Conservation (phyloP, 306 rosid genomes). For the Vigna mungo region DNA sequence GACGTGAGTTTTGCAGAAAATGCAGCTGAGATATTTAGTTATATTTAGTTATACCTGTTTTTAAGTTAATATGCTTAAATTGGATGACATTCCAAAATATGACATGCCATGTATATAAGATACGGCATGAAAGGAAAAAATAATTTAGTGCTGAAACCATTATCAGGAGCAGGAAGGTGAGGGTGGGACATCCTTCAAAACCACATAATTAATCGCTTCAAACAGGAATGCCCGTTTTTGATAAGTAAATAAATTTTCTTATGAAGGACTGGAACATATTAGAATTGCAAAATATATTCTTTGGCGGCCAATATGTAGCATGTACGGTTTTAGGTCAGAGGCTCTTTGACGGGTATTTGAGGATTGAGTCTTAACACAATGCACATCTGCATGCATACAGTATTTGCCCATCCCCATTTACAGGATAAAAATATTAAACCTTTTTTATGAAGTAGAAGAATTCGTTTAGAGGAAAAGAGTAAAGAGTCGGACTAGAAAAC, state of each 20-base stretch:
- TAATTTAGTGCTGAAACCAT: neutral
- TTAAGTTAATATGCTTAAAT: constrained; percentile 8
- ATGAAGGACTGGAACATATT: neutral
- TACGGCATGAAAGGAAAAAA: neutral
- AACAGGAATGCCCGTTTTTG: neutral
- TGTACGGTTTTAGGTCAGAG: neutral
- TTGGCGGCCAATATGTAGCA: neutral
- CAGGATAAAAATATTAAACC: neutral
- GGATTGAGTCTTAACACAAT: neutral
- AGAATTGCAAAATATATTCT: neutral
- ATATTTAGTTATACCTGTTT: neutral
- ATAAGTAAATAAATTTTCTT: neutral
- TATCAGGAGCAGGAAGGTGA: constrained; percentile 26
- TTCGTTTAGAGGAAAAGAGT: neutral
- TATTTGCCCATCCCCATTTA: neutral
- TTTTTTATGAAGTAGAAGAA: neutral
- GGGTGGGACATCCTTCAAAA: neutral
- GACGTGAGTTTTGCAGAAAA: neutral
- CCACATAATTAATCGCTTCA: neutral
- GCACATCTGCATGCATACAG: neutral
- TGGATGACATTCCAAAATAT: neutral
- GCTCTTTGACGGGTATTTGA: constrained; percentile 6
- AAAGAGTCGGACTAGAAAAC: neutral
- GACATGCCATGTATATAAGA: neutral
- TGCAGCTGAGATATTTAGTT: neutral